Evolutionary conservation across 73 alveolate species (phyloP).

Genomic region (Symbiodinium natans): DNA sequence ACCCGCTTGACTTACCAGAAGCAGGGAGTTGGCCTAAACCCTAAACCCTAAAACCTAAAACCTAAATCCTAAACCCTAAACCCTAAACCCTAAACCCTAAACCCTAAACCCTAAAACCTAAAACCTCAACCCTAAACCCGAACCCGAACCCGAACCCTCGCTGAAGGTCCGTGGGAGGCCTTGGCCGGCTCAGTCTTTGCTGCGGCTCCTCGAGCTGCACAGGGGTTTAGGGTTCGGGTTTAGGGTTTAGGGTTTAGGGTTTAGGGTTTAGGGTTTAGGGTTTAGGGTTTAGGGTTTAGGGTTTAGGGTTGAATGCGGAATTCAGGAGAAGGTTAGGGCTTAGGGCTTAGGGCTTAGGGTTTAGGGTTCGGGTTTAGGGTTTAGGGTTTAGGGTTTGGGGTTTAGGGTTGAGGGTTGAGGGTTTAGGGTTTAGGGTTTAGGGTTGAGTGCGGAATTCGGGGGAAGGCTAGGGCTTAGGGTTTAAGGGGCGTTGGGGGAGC

Average conservation of each 20-base stretch:
- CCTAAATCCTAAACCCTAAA: background rate
- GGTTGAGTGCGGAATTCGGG: too few relatives aligned
- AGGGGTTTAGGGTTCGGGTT: background rate
- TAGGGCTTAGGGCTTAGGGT: background rate
- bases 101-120: background rate
- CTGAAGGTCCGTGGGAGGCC: slow-evolving; percentile 22
- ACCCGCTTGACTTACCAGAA: background rate
- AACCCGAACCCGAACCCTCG: too few relatives aligned
- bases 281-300: background rate
- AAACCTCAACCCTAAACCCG: background rate
- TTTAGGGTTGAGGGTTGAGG: too few relatives aligned
- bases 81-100: background rate
- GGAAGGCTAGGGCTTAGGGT: background rate
- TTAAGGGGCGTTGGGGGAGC: background rate
- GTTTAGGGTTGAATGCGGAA: background rate
- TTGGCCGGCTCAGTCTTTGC: slow-evolving; percentile 1
- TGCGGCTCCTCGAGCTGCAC: background rate
- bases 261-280: background rate
- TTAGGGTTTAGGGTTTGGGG: too few relatives aligned
- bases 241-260: background rate
- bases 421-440: background rate
- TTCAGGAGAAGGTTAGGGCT: background rate
- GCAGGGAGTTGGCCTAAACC: background rate
- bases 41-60: background rate
- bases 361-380: background rate